These are phyloP conservation scores for Sporothrix mexicana DNA, from an alignment of 2,329 filamentous ascomycete species.

Conservation along the genomic window DNA sequence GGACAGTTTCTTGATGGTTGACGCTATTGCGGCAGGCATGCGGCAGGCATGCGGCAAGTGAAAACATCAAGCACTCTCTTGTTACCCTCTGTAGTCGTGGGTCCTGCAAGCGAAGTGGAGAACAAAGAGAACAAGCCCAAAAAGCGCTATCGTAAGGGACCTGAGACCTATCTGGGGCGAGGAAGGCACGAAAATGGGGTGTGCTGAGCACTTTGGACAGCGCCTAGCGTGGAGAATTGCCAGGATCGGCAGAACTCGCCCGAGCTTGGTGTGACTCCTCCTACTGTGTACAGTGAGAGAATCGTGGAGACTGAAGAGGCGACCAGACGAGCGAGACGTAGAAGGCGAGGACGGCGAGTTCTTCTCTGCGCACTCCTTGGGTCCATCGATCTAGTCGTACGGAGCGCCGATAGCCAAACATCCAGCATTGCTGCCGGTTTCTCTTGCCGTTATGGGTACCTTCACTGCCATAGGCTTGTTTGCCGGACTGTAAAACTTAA, in stretches of 20 bases:
- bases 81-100: background rate
- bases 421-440: slow-evolving; percentile 1
- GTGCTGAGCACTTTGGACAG: slow-evolving; percentile 17
- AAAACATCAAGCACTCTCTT: slow-evolving; percentile 1
- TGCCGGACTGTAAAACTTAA: slow-evolving; percentile 18
- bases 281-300: background rate
- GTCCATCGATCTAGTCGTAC: no score
- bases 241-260: slow-evolving; percentile 36
- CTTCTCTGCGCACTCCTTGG: background rate
- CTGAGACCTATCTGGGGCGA: background rate
- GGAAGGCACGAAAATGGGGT: slow-evolving; percentile 16
- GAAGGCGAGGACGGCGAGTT: slow-evolving; percentile 1
- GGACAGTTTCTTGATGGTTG: background rate
- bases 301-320: background rate
- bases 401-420: background rate
- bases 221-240: slow-evolving; percentile 6
- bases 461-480: background rate
- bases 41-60: slow-evolving; percentile 4
- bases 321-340: background rate
- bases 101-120: background rate
- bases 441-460: background rate
- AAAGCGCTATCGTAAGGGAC: background rate
- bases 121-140: no score
- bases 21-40: slow-evolving; percentile 22
- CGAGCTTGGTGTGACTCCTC: slow-evolving; percentile 30